Evolutionary conservation across 305 asterid species (phyloP).

Genomic region (Fraxinus sp.): DNA sequence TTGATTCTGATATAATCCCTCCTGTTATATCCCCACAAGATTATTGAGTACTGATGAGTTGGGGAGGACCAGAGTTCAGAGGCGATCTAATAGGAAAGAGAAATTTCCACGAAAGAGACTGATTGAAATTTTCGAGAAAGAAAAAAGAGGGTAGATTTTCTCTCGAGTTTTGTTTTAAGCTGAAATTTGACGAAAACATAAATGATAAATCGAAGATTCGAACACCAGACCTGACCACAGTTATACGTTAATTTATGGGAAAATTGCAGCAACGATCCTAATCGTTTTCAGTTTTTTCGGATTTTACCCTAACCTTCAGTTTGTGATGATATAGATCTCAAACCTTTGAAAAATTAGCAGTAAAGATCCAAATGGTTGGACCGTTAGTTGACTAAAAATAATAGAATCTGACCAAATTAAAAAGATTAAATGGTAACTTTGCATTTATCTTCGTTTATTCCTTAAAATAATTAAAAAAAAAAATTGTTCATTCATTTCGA

Average conservation of each 20-base stretch:
- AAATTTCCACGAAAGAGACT: not conserved
- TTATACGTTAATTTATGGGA: not conserved
- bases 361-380: too few species aligned
- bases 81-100: slow-evolving; percentile 5
- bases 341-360: too few species aligned
- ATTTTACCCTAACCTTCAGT: too few species aligned
- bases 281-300: too few species aligned
- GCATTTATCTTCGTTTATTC: too few species aligned
- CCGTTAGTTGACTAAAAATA: too few species aligned
- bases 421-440: too few species aligned
- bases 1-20: not conserved
- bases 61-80: not conserved
- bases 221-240: not conserved
- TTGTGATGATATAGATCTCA: too few species aligned
- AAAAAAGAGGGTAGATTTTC: not conserved
- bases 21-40: not conserved
- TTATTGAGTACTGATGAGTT: not conserved
- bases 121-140: not conserved
- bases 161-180: not conserved
- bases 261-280: too few species aligned
- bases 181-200: not conserved
- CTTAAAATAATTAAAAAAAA: too few species aligned
- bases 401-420: too few species aligned
- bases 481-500: too few species aligned
- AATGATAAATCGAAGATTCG: not conserved